Evolutionary conservation across 164 flowering plant species (phyloP), one percentile per base, ranked within the genome.

Genomic region (Saururus chinensis): DNA sequence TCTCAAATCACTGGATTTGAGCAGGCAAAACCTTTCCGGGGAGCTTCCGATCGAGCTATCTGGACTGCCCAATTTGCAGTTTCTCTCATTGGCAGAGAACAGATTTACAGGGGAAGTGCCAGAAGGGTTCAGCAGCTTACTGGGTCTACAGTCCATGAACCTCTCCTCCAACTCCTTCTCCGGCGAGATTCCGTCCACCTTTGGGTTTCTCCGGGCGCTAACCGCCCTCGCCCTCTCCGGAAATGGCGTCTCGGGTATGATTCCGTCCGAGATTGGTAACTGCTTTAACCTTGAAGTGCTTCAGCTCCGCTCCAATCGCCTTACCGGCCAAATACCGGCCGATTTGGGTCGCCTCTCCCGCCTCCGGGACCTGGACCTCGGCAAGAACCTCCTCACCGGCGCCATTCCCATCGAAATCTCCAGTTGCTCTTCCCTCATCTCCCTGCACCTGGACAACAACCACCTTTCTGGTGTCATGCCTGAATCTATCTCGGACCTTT

Each of bases 81-180:
- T 77, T 42, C 80, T 87, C 21, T 75, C 81, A 19, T 67, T 87
- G 58, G 70, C 82, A 54, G 88, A 78, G 59, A 87, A 87, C 63
- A 55, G 21, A 20, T 72, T 87, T 8, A 64, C 76, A 26, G 95
- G 90, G 19, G 70, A 73, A 62, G 75, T 83, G 42, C 90, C 86
- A 30, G 85, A 84, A 76, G 88, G 95, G 24, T 83, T 87, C 67
- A 85, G 88, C 71, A 87, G 90, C 63, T 78, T 84, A 57, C 41
- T 66, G 26, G 57, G 83, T 66, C 67, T 87, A 25, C 68, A 67
- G 54, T 67, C 65, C 72, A 56, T 87, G 65, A 87, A 87, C 61
- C 74, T 87, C 14, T 54, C 86, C 4, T 76, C 77, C 11, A 87
- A 87, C 76, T 54, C 60, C 14, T 80, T 87, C 51, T 62, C 74